Conservation (phyloP, 164 flowering plant species). For the Tinospora cordifolia region DNA sequence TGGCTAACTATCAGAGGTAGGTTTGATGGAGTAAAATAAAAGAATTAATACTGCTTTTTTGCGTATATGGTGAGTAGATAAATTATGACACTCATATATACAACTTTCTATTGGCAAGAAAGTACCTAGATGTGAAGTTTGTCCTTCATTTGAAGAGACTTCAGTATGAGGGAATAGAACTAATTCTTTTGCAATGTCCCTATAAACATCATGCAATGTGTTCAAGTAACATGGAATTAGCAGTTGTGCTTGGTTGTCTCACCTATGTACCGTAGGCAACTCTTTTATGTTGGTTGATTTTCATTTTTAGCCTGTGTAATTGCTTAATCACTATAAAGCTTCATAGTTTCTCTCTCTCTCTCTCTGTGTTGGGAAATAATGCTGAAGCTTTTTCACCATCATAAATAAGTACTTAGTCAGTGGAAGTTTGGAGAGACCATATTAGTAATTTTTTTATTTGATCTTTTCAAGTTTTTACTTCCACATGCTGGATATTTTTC, state of each 20-base stretch:
- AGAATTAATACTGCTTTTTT: not conserved
- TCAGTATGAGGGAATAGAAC: not conserved
- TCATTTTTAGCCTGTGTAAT: not conserved
- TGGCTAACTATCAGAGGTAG: not conserved
- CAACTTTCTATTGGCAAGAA: too few relatives aligned
- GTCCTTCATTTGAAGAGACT: not conserved
- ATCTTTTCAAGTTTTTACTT: not conserved
- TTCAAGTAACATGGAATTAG: too few relatives aligned
- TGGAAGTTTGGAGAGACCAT: not conserved
- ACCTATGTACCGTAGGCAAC: too few relatives aligned
- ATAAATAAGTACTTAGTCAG: not conserved
- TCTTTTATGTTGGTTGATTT: not conserved
- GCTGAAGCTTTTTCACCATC: not conserved
- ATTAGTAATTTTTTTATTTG: not conserved
- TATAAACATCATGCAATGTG: too few relatives aligned
- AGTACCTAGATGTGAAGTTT: not conserved
- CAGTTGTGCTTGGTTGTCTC: too few relatives aligned
- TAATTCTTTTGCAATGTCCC: not conserved
- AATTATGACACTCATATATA: too few relatives aligned
- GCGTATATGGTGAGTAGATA: too few relatives aligned
- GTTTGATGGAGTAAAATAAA: not conserved
- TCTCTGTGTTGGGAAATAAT: not conserved
- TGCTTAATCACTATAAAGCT: not conserved
- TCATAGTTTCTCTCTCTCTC: not conserved
- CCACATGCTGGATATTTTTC: not conserved